Evolutionary conservation across 164 flowering plant genomes (phyloP).

Genomic region (Aristolochia fimbriata): DNA sequence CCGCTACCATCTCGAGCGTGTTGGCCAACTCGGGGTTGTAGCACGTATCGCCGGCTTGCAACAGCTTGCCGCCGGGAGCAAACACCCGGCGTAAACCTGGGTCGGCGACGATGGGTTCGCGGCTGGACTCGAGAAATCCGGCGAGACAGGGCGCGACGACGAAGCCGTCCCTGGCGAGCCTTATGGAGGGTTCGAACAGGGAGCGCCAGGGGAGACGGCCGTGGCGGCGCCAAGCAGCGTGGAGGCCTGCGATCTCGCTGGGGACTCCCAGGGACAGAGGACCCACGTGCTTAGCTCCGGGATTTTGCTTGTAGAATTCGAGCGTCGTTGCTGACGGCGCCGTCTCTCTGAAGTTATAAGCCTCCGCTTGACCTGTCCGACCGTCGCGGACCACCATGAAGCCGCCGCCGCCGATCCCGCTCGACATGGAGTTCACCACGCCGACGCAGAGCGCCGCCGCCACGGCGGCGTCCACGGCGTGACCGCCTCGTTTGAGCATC

Average conservation of each 20-base stretch:
- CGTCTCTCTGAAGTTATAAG: slow-evolving; percentile 79
- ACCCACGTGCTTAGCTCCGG: slow-evolving; percentile 37
- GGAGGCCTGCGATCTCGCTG: slow-evolving; percentile 90
- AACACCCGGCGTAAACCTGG: slow-evolving; percentile 57
- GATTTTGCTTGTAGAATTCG: slow-evolving; percentile 68
- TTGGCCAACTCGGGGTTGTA: slow-evolving; percentile 56
- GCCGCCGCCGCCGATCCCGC: slow-evolving; percentile 97
- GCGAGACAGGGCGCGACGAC: slow-evolving; percentile 46
- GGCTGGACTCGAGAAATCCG: slow-evolving; percentile 3
- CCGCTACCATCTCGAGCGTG: slow-evolving; percentile 55
- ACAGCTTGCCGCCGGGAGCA: slow-evolving; percentile 64
- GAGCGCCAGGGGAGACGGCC: slow-evolving; percentile 73
- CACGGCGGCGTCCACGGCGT: slow-evolving; percentile 89
- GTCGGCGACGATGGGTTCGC: slow-evolving; percentile 34
- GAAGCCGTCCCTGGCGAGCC: slow-evolving; percentile 73
- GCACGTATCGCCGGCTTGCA: slow-evolving; percentile 63
- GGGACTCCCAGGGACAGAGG: slow-evolving; percentile 82
- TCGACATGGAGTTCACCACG: slow-evolving; percentile 64
- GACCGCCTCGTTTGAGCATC: slow-evolving; percentile 50
- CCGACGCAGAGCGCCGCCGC: slow-evolving; percentile 82
- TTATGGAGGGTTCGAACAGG: slow-evolving; percentile 65
- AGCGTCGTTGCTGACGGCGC: slow-evolving; percentile 81
- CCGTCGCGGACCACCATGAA: slow-evolving; percentile 71
- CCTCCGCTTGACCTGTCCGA: slow-evolving; percentile 27
- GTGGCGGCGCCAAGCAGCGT: slow-evolving; percentile 65